Conservation (phyloP, 805 yeast genomes). For the Myxozyma neglecta region DNA sequence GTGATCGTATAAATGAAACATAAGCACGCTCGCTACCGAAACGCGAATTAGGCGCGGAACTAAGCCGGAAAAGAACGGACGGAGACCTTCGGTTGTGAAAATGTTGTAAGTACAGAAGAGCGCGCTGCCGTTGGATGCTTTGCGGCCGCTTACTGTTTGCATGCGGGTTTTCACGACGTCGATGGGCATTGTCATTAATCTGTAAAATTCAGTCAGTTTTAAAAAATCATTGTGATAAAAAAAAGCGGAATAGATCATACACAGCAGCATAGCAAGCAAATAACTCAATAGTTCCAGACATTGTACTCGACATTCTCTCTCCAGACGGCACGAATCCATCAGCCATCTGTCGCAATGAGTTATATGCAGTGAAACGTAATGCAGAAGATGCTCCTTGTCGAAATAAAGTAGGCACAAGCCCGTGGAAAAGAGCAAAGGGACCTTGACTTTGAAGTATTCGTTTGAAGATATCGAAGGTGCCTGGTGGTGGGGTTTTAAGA, state of each 20-base stretch:
- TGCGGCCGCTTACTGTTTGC: conserved; percentile 56
- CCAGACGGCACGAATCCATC: conserved; percentile 50
- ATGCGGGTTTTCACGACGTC: conserved; percentile 97
- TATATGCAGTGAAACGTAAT: conserved; percentile 81
- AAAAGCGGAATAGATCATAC: conserved; percentile 5
- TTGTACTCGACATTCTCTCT: conserved; percentile 58
- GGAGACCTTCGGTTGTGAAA: conserved; percentile 44
- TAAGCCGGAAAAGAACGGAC: conserved; percentile 18
- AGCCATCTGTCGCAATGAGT: conserved; percentile 64
- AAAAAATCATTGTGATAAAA: background rate
- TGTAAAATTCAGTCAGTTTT: conserved; percentile 49
- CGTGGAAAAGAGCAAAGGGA: conserved; percentile 73
- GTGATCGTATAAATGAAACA: conserved; percentile 20
- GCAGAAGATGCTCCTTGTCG: conserved; percentile 79
- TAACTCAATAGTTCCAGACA: conserved; percentile 17
- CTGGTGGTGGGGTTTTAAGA: conserved; percentile 17
- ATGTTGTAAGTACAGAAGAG: conserved; percentile 41
- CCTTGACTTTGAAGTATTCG: conserved; percentile 54
- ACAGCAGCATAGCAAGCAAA: conserved; percentile 37
- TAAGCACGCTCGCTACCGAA: conserved; percentile 19
- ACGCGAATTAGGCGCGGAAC: conserved; percentile 23
- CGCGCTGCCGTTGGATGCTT: conserved; percentile 40
- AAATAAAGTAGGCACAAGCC: conserved; percentile 74
- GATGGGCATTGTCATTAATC: conserved; percentile 78
- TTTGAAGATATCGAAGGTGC: conserved; percentile 37